These are phyloP conservation scores for Viridothelium virens DNA, from an alignment of 495 filamentous ascomycete species.

Conservation along the genomic window DNA sequence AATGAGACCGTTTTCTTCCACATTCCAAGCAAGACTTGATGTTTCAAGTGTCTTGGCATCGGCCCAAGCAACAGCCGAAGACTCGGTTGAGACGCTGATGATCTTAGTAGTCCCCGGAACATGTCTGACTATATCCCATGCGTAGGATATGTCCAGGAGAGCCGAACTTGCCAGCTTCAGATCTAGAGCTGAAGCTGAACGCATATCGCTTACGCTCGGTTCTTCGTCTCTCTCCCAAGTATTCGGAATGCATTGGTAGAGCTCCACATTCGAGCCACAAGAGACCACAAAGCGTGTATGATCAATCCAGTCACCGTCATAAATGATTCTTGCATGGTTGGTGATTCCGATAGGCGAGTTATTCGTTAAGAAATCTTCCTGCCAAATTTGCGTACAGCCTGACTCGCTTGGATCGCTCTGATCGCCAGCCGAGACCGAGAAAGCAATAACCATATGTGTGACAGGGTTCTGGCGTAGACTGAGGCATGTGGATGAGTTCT, in stretches of 20 bases:
- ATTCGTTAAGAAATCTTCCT: not conserved
- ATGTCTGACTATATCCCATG: slow-evolving; percentile 1
- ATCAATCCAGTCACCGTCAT: slow-evolving; percentile 6
- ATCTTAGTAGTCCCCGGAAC: not conserved
- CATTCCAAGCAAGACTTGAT: not conserved
- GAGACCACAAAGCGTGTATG: not conserved
- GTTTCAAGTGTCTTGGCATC: not conserved
- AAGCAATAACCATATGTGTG: not conserved
- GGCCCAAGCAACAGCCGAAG: not conserved
- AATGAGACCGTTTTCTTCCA: not conserved
- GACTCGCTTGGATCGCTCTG: not conserved
- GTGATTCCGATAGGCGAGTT: not conserved
- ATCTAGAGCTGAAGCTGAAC: not conserved
- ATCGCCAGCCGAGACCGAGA: not conserved
- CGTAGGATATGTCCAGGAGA: not conserved
- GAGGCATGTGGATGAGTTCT: not conserved
- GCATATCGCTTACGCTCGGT: not conserved
- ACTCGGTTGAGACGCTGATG: not conserved
- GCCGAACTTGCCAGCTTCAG: not conserved
- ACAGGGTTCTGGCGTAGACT: not conserved
- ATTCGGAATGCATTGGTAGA: not conserved
- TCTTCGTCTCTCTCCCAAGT: not conserved
- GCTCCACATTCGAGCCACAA: not conserved
- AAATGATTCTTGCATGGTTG: not conserved
- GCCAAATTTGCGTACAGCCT: not conserved